Evolutionary conservation across 2,329 filamentous ascomycete genomes (phyloP), one percentile per base, ranked within the genome.

Genomic region (Phoma herbarum): DNA sequence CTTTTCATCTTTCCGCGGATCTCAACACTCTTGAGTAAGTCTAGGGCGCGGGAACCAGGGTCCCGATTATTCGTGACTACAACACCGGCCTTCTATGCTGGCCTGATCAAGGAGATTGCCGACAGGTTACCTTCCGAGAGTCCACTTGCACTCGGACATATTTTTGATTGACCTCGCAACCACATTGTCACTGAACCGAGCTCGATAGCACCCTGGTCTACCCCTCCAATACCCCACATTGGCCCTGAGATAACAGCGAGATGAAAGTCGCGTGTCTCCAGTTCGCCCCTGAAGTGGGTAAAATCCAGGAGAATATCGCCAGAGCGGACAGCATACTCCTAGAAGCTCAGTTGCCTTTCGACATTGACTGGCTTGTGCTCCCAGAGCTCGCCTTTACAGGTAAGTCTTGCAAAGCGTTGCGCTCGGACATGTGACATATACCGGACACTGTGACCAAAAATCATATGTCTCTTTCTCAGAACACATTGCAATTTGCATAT

Each of bases 371-470:
- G 28, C 80, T 95, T 0, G 86, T 94, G 0, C 78, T 94, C 0
- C 90, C 91, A 0, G 91, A 94, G 72, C 79, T 94, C 74, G 89
- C 91, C 1, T 92, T 94, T 70, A 84, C 86, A 57, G 89, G 89
- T 90, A 77, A 48, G 56, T 25, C 25, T n/a, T 22, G 25, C 42
- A 22, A 11, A 20, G 11, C 26, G 3, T 12, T 23, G 20, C 25
- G 28, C 11, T 10, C 18, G 18, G 31, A 46, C 56, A 58, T 42
- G 50, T 58, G 56, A 58, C 11, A 22, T 16, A 18, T 28, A 22
- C 37, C n/a, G 33, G n/a, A 16, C 11, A 43, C 6, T n/a, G 16
- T 43, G 22, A 22, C n/a, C n/a, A 25, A 6, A 8, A 11, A 31
- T 11, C 10, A 14, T 23, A 11, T 6, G 37, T 16, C 4, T 41